phyloP scores from a whole-genome alignment of 73 alveolate species.

The Stentor roeselii region DNA sequence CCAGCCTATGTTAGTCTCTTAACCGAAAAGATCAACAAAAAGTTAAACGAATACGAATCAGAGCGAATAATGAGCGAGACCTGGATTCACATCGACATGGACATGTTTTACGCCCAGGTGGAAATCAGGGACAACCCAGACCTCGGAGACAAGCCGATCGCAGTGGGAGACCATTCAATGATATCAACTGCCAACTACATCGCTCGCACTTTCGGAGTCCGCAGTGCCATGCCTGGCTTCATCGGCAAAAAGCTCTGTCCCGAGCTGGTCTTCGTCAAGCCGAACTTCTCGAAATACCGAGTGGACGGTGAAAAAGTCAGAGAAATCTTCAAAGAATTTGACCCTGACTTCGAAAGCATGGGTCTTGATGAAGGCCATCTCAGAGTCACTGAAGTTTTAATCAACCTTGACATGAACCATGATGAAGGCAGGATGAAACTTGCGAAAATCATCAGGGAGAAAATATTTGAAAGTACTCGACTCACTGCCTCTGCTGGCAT shows the following conservation, averaged over 20 bases:
- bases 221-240: slow-evolving; percentile 99
- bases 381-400: slow-evolving; percentile 80
- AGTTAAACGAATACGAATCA: slow-evolving; percentile 31
- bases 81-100: slow-evolving; percentile 99
- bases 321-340: slow-evolving; percentile 79
- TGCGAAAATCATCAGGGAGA: slow-evolving; percentile 71
- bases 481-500: slow-evolving; percentile 98
- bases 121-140: slow-evolving; percentile 95
- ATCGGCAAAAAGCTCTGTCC: slow-evolving; percentile 97
- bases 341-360: slow-evolving; percentile 80
- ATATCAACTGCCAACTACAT: slow-evolving; percentile 95
- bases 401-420: slow-evolving; percentile 38
- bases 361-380: slow-evolving; percentile 96
- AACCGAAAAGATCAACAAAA: slow-evolving; percentile 29
- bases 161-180: slow-evolving; percentile 95
- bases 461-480: slow-evolving; percentile 47
- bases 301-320: slow-evolving; percentile 37
- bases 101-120: slow-evolving; percentile 99
- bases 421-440: slow-evolving; percentile 74
- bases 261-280: slow-evolving; percentile 76
- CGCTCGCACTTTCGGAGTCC: slow-evolving; percentile 96
- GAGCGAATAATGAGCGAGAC: slow-evolving; percentile 15
- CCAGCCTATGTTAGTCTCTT: slow-evolving; percentile 24
- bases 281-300: slow-evolving; percentile 67
- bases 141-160: slow-evolving; percentile 94